Conservation (phyloP, 1,284 basidiomycete genomes). For the Sphaerobolus stellatus region DNA sequence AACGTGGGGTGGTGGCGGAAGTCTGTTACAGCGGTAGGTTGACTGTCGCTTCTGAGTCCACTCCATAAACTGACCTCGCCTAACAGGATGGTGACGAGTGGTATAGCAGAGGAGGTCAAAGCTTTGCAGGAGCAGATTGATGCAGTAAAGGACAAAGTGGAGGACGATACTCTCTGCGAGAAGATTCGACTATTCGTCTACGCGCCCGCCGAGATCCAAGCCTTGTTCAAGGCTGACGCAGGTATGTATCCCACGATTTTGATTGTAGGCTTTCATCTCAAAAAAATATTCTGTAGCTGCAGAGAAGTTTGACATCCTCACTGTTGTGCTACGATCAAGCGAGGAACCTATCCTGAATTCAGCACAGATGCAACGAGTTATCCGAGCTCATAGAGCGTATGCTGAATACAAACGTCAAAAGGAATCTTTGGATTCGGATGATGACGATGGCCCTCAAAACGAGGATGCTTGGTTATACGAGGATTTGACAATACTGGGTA, state of each 20-base stretch:
- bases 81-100: slow-evolving; percentile 89
- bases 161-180: slow-evolving; percentile 84
- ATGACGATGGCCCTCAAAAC: slow-evolving; percentile 87
- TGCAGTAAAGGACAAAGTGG: slow-evolving; percentile 84
- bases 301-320: slow-evolving; percentile 80
- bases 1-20: slow-evolving; percentile 94
- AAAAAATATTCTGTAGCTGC: slow-evolving; percentile 39
- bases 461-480: slow-evolving; percentile 96
- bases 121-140: slow-evolving; percentile 84
- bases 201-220: slow-evolving; percentile 86
- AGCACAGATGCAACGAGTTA: slow-evolving; percentile 76
- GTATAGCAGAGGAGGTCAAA: slow-evolving; percentile 85
- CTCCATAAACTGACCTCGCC: neutral
- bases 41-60: slow-evolving; percentile 10
- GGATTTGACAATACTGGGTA: slow-evolving; percentile 78
- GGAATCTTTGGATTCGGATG: slow-evolving; percentile 72
- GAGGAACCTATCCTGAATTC: slow-evolving; percentile 75
- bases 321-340: slow-evolving; percentile 78
- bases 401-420: slow-evolving; percentile 65
- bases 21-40: slow-evolving; percentile 79
- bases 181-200: slow-evolving; percentile 87
- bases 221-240: slow-evolving; percentile 77
- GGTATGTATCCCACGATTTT: slow-evolving; percentile 41
- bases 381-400: slow-evolving; percentile 76
- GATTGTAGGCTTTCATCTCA: neutral